phyloP scores from a whole-genome alignment of 2,329 filamentous ascomycete species.

The Neofusicoccum kwambonambiense region DNA sequence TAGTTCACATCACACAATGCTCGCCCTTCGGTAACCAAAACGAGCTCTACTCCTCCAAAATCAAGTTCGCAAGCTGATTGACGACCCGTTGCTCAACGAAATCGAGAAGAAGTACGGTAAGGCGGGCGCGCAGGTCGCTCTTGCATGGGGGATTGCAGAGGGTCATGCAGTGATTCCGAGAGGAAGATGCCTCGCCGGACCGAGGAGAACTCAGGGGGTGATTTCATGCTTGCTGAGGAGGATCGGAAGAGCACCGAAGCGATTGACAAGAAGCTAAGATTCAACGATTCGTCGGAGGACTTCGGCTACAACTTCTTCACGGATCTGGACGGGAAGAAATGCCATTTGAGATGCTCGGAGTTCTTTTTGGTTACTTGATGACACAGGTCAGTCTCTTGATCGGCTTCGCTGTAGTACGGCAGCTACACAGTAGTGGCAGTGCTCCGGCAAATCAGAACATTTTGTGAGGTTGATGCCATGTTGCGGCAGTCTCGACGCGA shows the following conservation, averaged over 20 bases:
- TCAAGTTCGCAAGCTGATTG: slow-evolving; percentile 61
- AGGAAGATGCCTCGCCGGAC: slow-evolving; percentile 31
- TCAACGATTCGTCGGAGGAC: slow-evolving; percentile 57
- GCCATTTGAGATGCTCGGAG: background rate
- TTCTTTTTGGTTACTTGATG: no score
- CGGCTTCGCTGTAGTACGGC: no score
- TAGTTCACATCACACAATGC: slow-evolving; percentile 77
- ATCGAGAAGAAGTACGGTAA: slow-evolving; percentile 71
- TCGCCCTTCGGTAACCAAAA: slow-evolving; percentile 76
- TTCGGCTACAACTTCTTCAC: slow-evolving; percentile 61
- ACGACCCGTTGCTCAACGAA: slow-evolving; percentile 62
- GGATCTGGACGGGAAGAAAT: slow-evolving; percentile 58
- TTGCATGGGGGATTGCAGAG: slow-evolving; percentile 84
- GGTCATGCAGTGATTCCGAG: slow-evolving; percentile 79
- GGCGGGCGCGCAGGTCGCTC: slow-evolving; percentile 76
- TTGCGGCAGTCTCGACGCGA: no score
- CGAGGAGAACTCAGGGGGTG: slow-evolving; percentile 37
- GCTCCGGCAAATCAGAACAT: no score
- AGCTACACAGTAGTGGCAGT: no score
- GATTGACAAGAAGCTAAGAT: slow-evolving; percentile 61
- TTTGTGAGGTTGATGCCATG: no score
- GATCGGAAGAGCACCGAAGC: slow-evolving; percentile 50
- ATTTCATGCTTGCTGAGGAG: slow-evolving; percentile 58
- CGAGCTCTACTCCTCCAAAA: slow-evolving; percentile 65
- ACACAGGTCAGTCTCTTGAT: no score